A percentile compares a stretch with the other conserved stretches of the same genome.
These are phyloP conservation scores for Kazachstania kunashirensis DNA, from an alignment of 805 yeast species.

Conservation along the genomic window DNA sequence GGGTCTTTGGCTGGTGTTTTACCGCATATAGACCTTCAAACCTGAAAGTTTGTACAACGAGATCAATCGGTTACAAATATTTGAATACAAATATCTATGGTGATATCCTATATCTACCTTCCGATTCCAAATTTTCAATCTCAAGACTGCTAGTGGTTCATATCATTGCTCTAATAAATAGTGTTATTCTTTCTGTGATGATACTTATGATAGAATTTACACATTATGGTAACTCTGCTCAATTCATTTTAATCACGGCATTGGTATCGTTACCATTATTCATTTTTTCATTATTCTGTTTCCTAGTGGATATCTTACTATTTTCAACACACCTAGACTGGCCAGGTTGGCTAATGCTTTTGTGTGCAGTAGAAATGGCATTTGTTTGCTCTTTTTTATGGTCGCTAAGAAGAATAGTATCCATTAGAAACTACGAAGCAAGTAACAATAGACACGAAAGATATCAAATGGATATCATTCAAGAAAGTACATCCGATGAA, in stretches of 20 bases:
- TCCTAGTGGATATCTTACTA: constrained; percentile 70
- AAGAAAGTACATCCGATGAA: background rate
- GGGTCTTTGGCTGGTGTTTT: constrained; percentile 61
- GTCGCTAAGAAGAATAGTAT: constrained; percentile 58
- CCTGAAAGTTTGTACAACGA: constrained; percentile 10
- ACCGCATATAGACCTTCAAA: constrained; percentile 7
- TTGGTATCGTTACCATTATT: constrained; percentile 60
- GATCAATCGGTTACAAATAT: constrained; percentile 16
- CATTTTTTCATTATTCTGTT: constrained; percentile 58
- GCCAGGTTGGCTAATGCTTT: constrained; percentile 78
- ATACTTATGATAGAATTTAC: constrained; percentile 34
- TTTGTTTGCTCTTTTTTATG: constrained; percentile 57
- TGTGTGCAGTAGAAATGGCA: constrained; percentile 57
- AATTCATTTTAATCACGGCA: constrained; percentile 42
- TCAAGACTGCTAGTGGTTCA: constrained; percentile 58
- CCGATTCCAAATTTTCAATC: constrained; percentile 48
- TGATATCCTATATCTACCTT: constrained; percentile 42
- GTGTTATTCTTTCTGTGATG: constrained; percentile 37
- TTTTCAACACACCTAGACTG: constrained; percentile 69
- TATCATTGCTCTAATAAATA: constrained; percentile 50
- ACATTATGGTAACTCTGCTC: constrained; percentile 29
- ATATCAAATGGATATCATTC: background rate
- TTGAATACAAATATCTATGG: constrained; percentile 25
- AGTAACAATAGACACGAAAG: background rate
- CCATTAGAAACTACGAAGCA: constrained; percentile 21